Evolutionary conservation across 176 grass and related monocot genomes (phyloP).

Genomic region (Carex cristatella): DNA sequence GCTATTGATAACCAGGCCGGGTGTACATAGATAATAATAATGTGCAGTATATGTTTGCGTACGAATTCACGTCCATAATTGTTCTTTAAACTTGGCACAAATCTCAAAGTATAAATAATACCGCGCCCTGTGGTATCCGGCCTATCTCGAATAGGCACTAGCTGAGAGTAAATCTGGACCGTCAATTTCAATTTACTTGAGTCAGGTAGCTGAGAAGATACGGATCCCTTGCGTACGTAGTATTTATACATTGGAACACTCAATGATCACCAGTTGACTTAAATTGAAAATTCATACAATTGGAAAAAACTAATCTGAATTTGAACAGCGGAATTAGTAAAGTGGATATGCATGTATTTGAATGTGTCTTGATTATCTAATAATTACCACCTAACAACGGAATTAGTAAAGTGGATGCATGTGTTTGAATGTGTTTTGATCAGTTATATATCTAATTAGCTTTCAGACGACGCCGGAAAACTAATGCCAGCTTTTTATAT

Average conservation of each 20-base stretch:
- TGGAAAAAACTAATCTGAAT: neutral
- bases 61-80: too few relatives aligned
- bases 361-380: neutral
- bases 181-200: too few relatives aligned
- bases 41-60: neutral
- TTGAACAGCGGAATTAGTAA: neutral
- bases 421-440: neutral
- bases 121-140: too few relatives aligned
- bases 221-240: neutral
- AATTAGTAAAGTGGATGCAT: neutral
- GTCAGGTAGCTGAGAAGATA: too few relatives aligned
- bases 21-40: neutral
- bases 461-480: neutral
- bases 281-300: neutral
- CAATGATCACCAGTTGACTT: neutral
- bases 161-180: too few relatives aligned
- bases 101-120: too few relatives aligned
- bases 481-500: too few relatives aligned
- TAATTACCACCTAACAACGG: neutral
- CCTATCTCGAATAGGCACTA: too few relatives aligned
- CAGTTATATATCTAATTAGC: neutral
- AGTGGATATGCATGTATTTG: neutral
- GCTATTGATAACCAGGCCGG: neutral
- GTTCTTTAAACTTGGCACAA: too few relatives aligned
- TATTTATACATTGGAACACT: neutral